phyloP scores from a whole-genome alignment of 2,329 filamentous ascomycete species.

The Nemania serpens region DNA sequence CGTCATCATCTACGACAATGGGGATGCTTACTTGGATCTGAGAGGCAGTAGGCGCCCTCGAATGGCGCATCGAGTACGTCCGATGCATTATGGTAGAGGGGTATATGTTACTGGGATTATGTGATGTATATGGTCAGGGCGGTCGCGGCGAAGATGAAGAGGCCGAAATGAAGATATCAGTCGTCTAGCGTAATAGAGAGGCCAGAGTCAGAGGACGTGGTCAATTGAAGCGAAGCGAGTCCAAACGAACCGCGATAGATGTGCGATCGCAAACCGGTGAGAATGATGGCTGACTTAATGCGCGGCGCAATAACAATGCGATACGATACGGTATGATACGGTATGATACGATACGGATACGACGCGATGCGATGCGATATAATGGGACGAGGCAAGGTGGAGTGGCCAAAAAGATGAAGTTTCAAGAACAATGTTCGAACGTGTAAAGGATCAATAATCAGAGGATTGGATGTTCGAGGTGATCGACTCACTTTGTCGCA shows the following conservation, averaged over 20 bases:
- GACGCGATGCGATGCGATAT: background rate
- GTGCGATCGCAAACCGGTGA: background rate
- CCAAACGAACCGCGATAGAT: background rate
- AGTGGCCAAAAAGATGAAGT: background rate
- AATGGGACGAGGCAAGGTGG: conserved; percentile 5
- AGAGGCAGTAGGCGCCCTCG: conserved; percentile 92
- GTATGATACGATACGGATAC: background rate
- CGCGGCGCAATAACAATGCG: background rate
- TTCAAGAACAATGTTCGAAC: conserved; percentile 8
- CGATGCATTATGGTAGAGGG: conserved; percentile 75
- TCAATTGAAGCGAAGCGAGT: background rate
- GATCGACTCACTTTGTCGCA: conserved; percentile 20
- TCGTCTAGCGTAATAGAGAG: background rate
- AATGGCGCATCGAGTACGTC: conserved; percentile 98
- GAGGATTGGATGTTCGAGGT: conserved; percentile 7
- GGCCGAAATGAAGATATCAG: background rate
- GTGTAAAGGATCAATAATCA: conserved; percentile 2
- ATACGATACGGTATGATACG: background rate
- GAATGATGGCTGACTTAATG: conserved; percentile 3
- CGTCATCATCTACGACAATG: background rate
- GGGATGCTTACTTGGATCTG: conserved; percentile 59
- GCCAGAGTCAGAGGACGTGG: background rate
- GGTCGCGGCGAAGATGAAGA: conserved; percentile 1
- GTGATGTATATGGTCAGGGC: background rate
- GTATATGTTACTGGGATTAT: conserved; percentile 10